Base-by-base conservation (phyloP, 2,329 filamentous ascomycete genomes). In the Alternaria longipes region DNA sequence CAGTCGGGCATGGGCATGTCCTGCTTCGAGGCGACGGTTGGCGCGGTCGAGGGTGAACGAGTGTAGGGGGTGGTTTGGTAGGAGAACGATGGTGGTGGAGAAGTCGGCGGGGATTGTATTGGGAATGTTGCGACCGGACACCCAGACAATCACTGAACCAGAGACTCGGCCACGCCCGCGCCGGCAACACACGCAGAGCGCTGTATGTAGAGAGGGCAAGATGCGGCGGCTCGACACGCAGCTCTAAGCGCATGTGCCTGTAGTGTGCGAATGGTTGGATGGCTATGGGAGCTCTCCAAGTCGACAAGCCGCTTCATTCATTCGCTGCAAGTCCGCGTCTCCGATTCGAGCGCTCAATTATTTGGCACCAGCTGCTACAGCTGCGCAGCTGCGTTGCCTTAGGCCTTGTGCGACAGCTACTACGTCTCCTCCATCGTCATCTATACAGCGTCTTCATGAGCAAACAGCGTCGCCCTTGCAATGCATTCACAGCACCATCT, bases 1-100 rank as follows among this genome's bases (percentile, higher is more conserved):
- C 62, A 61, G 66, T 55, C 59, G 64, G 58, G 62, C 65, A 65
- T 66, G 64, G 64, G 70, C 75, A 78, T 78, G 59, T 75, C 73
- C 75, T 72, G 61, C 41, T 49, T 45, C 51, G 56, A 59, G 46
- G 64, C 67, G 65, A 60, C 66, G 40, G 45, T 53, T 14, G 54
- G 50, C 59, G 67, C 63, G 67, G 61, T 63, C 58, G 64, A 47
- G 44, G 45, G 56, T 47, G 70, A 68, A 51, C 56, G 70, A 69
- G 66, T 47, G 70, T 66, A 58, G 65, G 58, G 65, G 55, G 59
- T 24, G 53, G 59, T 30, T 66, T 34, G 54, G 55, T 38, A 54
- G 64, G 55, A 58, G 42, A 44, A 56, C 52, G 63, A 49, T 53
- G 61, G 60, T 46, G 34, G 61, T 57, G 61, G 60, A 42, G 56